Evolutionary conservation across 306 rosid genomes (phyloP).

Genomic region (Abrus pulchellus): DNA sequence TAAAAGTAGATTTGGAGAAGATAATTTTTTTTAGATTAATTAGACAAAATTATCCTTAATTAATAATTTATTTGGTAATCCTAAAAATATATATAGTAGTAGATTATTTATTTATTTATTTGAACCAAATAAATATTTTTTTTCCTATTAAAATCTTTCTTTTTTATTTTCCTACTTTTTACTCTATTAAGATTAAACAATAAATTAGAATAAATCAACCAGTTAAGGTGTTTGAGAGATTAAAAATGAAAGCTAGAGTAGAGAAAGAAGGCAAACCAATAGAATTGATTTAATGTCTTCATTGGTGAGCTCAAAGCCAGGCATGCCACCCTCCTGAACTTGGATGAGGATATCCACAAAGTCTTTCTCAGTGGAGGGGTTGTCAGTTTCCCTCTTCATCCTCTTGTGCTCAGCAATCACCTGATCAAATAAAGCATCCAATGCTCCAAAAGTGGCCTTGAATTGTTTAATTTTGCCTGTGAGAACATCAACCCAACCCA

Average conservation of each 20-base stretch:
- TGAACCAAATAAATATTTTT: too few relatives aligned
- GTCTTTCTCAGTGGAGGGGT: not conserved
- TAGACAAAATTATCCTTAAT: too few relatives aligned
- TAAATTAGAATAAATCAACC: not conserved
- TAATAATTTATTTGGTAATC: too few relatives aligned
- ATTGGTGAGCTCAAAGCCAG: constrained; percentile 17
- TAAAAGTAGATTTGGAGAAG: too few relatives aligned
- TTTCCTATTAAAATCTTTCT: too few relatives aligned
- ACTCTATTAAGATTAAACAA: too few relatives aligned
- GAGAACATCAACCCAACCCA: constrained; percentile 40
- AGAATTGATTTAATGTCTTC: constrained; percentile 42
- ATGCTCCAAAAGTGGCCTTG: constrained; percentile 17
- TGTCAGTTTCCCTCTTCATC: not conserved
- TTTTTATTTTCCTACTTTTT: too few relatives aligned
- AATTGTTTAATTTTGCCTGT: constrained; percentile 9
- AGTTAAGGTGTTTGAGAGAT: not conserved
- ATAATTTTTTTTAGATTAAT: too few relatives aligned
- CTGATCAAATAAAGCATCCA: constrained; percentile 28
- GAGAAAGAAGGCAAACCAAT: constrained; percentile 30
- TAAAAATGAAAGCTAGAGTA: not conserved
- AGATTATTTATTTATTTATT: too few relatives aligned
- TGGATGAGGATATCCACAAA: constrained; percentile 42
- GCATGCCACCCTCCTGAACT: constrained; percentile 17
- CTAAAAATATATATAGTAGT: too few relatives aligned
- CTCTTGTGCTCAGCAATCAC: constrained; percentile 17